phyloP scores from a whole-genome alignment of 2,329 filamentous ascomycete genomes.

The Sporothrix dimorphospora region DNA sequence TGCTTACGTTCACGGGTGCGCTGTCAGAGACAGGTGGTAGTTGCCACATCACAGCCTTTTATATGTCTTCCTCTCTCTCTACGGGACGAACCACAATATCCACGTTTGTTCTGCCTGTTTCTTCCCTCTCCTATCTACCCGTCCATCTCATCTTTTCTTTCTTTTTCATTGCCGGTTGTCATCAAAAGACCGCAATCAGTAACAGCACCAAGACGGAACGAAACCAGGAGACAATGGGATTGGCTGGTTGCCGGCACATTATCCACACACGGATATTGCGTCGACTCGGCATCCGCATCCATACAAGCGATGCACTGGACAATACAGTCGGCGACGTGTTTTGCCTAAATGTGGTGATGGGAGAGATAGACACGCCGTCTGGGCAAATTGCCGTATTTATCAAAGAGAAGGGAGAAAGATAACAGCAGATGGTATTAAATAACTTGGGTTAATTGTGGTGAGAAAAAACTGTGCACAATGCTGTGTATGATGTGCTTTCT shows the following conservation, averaged over 20 bases:
- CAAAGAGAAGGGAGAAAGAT: too few species aligned
- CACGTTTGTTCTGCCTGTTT: slow-evolving; percentile 1
- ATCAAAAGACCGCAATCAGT: not conserved
- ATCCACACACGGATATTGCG: not conserved
- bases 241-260: not conserved
- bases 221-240: not conserved
- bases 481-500: too few species aligned
- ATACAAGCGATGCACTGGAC: not conserved
- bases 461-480: too few species aligned
- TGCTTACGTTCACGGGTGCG: not conserved
- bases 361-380: not conserved
- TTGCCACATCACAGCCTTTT: not conserved
- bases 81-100: not conserved
- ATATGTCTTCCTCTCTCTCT: not conserved
- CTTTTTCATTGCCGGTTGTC: not conserved
- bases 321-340: not conserved
- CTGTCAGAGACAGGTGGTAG: not conserved
- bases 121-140: not conserved
- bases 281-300: slow-evolving; percentile 4
- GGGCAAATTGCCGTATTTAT: not conserved
- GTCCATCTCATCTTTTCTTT: not conserved
- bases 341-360: slow-evolving; percentile 3
- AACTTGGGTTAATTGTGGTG: too few species aligned
- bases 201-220: not conserved
- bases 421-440: too few species aligned